Evolutionary conservation across 177 flowering plant species (phyloP).

Genomic region (Tripterygium wilfordii): DNA sequence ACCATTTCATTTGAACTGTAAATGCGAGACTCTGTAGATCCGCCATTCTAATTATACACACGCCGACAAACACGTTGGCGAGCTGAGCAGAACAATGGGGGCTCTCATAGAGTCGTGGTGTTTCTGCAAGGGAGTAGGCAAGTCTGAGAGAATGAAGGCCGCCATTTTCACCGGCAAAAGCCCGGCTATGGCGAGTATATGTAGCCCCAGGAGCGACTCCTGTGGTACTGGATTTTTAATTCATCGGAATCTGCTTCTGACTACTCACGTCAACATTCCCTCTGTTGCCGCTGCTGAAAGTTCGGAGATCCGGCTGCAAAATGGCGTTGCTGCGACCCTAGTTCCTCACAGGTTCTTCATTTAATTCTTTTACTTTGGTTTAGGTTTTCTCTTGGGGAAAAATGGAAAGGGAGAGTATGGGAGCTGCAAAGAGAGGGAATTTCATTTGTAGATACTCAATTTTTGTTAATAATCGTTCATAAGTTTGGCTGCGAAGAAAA

Average conservation of each 20-base stretch:
- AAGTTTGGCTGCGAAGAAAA: too few species aligned
- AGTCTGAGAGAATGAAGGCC: slow-evolving; percentile 78
- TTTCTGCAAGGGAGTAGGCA: slow-evolving; percentile 88
- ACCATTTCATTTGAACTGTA: too few species aligned
- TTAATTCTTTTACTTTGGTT: too few species aligned
- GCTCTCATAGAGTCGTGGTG: slow-evolving; percentile 67
- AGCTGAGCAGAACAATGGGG: slow-evolving; percentile 24
- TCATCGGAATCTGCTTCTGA: slow-evolving; percentile 74
- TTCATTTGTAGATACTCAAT: too few species aligned
- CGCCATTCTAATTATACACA: too few species aligned
- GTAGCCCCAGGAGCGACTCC: slow-evolving; percentile 21
- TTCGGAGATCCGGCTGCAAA: slow-evolving; percentile 73
- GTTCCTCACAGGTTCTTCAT: slow-evolving; percentile 74
- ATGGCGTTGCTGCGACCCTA: slow-evolving; percentile 56
- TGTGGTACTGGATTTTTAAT: slow-evolving; percentile 73
- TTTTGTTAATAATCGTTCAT: too few species aligned
- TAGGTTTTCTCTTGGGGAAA: too few species aligned
- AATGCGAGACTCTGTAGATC: too few species aligned
- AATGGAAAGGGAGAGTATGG: too few species aligned
- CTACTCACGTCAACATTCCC: slow-evolving; percentile 77
- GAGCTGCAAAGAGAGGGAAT: too few species aligned
- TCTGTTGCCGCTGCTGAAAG: slow-evolving; percentile 67
- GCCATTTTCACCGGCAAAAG: slow-evolving; percentile 58
- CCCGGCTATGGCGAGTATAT: slow-evolving; percentile 60
- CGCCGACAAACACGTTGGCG: too few species aligned